phyloP scores from a whole-genome alignment of 345 rosid genomes.

The Aquilaria sinensis region DNA sequence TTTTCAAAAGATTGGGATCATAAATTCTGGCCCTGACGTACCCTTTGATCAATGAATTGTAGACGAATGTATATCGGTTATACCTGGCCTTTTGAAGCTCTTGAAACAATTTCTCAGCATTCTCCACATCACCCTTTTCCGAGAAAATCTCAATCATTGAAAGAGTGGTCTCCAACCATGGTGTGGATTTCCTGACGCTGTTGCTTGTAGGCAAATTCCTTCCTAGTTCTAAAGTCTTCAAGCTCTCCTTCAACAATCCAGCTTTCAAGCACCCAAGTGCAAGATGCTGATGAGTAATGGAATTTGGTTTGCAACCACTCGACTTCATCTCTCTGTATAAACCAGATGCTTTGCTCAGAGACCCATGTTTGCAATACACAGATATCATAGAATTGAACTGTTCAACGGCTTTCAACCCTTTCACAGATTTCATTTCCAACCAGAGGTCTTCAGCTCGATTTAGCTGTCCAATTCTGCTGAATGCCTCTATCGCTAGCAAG shows the following conservation, averaged over 20 bases:
- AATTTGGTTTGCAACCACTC: conserved; percentile 58
- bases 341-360: conserved; percentile 50
- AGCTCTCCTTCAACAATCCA: conserved; percentile 50
- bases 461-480: conserved; percentile 50
- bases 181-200: conserved; percentile 56
- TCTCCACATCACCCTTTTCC: conserved; percentile 62
- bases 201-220: conserved; percentile 34
- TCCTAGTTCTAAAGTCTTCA: conserved; percentile 63
- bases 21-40: conserved; percentile 68
- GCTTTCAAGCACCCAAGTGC: conserved; percentile 85
- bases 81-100: conserved; percentile 66
- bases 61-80: conserved; percentile 66
- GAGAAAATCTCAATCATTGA: conserved; percentile 67
- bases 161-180: conserved; percentile 86
- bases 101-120: conserved; percentile 68
- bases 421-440: conserved; percentile 59
- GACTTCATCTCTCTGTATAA: conserved; percentile 59
- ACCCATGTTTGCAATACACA: conserved; percentile 59
- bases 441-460: conserved; percentile 74
- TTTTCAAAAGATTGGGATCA: conserved; percentile 68
- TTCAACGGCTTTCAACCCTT: conserved; percentile 56
- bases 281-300: conserved; percentile 75
- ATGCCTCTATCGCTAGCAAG: conserved; percentile 68
- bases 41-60: conserved; percentile 70
- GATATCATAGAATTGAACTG: conserved; percentile 75